These are phyloP conservation scores for Fusarium domesticum DNA, from an alignment of 2,329 filamentous ascomycete species.

Conservation along the genomic window DNA sequence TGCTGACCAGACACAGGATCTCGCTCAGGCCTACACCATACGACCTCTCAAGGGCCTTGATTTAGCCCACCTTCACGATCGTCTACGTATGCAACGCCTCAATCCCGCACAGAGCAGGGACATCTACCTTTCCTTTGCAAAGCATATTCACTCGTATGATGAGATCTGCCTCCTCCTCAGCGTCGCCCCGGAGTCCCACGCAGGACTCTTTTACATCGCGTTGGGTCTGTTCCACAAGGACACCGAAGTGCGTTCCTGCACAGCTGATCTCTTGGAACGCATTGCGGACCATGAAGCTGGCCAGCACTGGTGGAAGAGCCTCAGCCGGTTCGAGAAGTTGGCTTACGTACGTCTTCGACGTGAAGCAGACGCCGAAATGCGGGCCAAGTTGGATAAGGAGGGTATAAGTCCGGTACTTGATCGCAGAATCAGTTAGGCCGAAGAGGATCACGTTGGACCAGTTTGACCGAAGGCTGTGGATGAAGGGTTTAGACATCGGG, in stretches of 20 bases:
- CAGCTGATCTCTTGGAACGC: conserved; percentile 76
- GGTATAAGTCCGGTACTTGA: conserved; percentile 41
- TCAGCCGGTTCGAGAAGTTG: conserved; percentile 85
- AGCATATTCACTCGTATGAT: conserved; percentile 74
- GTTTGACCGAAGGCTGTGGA: not conserved
- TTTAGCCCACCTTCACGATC: conserved; percentile 88
- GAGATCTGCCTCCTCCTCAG: conserved; percentile 81
- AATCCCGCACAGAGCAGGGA: conserved; percentile 72
- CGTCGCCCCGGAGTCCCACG: conserved; percentile 80
- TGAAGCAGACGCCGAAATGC: conserved; percentile 56
- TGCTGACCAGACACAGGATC: conserved; percentile 48
- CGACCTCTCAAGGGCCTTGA: conserved; percentile 77
- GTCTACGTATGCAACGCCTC: conserved; percentile 77
- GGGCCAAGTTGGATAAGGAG: conserved; percentile 45
- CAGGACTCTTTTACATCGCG: conserved; percentile 85
- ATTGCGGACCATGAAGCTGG: conserved; percentile 86
- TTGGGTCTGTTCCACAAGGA: conserved; percentile 91
- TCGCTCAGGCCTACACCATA: conserved; percentile 61
- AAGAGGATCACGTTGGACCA: conserved; percentile 16
- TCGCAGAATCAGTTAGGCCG: conserved; percentile 46
- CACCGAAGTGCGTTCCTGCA: conserved; percentile 70
- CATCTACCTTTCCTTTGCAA: conserved; percentile 78
- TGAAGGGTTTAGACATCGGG: not conserved
- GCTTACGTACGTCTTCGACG: conserved; percentile 77
- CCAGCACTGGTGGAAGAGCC: conserved; percentile 82